Percentiles rank a stretch among this genome's conserved stretches.
phyloP scores from a whole-genome alignment of 352 stramenopile species.

The Phytophthora capsici region DNA sequence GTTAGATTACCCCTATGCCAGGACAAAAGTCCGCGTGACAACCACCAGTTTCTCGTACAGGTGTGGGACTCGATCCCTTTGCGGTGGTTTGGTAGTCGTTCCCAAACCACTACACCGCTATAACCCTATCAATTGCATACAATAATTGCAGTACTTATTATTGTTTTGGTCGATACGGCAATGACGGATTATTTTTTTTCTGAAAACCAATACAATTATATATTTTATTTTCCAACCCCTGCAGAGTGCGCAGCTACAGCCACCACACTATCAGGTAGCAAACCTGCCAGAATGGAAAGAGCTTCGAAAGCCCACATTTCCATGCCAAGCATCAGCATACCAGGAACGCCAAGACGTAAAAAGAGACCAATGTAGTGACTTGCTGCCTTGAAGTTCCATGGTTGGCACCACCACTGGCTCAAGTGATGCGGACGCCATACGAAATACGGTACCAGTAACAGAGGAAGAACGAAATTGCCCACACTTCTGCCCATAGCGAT shows the following conservation, averaged over 20 bases:
- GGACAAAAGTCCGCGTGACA: no score
- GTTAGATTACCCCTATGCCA: no score
- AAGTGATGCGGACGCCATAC: conserved; percentile 30
- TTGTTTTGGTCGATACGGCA: no score
- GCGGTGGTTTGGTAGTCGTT: no score
- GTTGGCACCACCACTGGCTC: conserved; percentile 39
- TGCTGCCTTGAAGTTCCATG: conserved; percentile 38
- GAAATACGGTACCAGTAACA: conserved; percentile 59
- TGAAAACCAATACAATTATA: no score
- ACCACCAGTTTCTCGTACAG: no score
- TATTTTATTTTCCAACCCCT: no score
- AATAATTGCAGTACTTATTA: no score
- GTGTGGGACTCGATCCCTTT: no score
- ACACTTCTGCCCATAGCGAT: conserved; percentile 67
- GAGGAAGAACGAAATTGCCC: conserved; percentile 44
- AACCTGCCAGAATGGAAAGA: conserved; percentile 48
- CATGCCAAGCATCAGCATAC: conserved; percentile 62
- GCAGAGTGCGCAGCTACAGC: conserved; percentile 55
- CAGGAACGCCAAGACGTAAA: conserved; percentile 1
- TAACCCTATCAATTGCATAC: no score
- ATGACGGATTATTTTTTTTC: no score
- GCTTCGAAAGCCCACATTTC: conserved; percentile 69
- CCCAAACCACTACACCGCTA: no score
- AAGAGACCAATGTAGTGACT: neutral
- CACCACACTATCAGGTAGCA: conserved; percentile 54